phyloP scores from a whole-genome alignment of 352 stramenopile species.

The Hyaloperonospora brassicae region DNA sequence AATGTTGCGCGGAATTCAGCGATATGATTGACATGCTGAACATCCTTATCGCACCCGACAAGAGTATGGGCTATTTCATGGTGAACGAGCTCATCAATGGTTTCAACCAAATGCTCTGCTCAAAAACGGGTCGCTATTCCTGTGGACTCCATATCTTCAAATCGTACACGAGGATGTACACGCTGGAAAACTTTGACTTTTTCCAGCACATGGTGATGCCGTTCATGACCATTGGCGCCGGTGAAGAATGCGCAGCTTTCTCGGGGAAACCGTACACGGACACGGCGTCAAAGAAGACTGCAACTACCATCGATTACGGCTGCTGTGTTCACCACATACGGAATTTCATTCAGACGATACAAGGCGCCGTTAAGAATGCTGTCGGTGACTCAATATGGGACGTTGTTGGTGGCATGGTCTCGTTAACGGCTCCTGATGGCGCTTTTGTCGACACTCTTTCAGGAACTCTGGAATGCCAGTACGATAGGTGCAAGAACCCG shows the following conservation, averaged over 20 bases:
- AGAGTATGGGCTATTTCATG: conserved; percentile 32
- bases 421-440: conserved; percentile 22
- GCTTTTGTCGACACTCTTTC: conserved; percentile 36
- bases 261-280: conserved; percentile 34
- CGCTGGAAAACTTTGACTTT: conserved; percentile 32
- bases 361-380: conserved; percentile 29
- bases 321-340: conserved; percentile 43
- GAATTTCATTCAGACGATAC: conserved; percentile 39
- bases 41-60: conserved; percentile 33
- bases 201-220: conserved; percentile 42
- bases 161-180: conserved; percentile 40
- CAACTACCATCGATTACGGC: conserved; percentile 36
- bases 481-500: conserved; percentile 36
- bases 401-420: conserved; percentile 41
- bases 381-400: conserved; percentile 27
- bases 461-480: conserved; percentile 27
- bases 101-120: conserved; percentile 44
- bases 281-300: conserved; percentile 22
- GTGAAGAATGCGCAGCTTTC: conserved; percentile 34
- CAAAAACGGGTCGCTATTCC: conserved; percentile 27
- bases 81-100: conserved; percentile 47
- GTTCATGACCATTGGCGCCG: conserved; percentile 32
- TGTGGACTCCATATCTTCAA: conserved; percentile 40
- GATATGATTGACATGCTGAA: conserved; percentile 48
- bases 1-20: conserved; percentile 40